These are phyloP conservation scores for Annona squamosa DNA, from an alignment of 164 flowering plant species.

Conservation along the genomic window DNA sequence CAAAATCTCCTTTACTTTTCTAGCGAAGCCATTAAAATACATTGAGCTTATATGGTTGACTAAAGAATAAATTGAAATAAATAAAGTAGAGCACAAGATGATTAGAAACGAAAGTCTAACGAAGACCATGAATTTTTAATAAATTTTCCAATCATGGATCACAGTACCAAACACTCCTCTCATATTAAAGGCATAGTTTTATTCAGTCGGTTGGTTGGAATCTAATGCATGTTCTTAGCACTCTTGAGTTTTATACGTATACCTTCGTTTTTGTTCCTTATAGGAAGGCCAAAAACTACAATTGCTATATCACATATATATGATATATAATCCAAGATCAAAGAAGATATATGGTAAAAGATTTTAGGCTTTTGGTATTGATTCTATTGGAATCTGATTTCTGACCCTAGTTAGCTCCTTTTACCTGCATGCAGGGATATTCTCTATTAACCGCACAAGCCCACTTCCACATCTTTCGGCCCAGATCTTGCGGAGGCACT, in stretches of 20 bases:
- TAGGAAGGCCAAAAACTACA: too few relatives aligned
- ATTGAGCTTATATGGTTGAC: neutral
- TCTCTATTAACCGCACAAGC: constrained; percentile 54
- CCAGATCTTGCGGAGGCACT: constrained; percentile 38
- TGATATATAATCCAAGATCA: too few relatives aligned
- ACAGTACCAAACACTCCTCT: neutral
- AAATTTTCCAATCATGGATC: neutral
- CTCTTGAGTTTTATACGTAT: too few relatives aligned
- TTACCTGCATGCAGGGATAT: constrained; percentile 32
- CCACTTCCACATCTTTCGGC: constrained; percentile 43
- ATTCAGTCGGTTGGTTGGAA: neutral
- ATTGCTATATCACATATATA: too few relatives aligned
- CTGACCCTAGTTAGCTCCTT: too few relatives aligned
- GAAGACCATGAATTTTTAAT: neutral
- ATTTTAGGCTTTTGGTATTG: too few relatives aligned
- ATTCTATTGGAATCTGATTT: too few relatives aligned
- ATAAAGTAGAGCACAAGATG: too few relatives aligned
- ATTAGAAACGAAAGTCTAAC: neutral
- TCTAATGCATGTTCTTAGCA: neutral
- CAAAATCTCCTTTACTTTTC: neutral
- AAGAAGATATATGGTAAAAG: too few relatives aligned
- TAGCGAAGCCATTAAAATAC: too few relatives aligned
- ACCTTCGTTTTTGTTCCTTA: too few relatives aligned
- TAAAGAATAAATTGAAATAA: neutral
- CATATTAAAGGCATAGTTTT: too few relatives aligned